Conservation (phyloP, 208 protist species). For the Vickermania spadyakhi region DNA sequence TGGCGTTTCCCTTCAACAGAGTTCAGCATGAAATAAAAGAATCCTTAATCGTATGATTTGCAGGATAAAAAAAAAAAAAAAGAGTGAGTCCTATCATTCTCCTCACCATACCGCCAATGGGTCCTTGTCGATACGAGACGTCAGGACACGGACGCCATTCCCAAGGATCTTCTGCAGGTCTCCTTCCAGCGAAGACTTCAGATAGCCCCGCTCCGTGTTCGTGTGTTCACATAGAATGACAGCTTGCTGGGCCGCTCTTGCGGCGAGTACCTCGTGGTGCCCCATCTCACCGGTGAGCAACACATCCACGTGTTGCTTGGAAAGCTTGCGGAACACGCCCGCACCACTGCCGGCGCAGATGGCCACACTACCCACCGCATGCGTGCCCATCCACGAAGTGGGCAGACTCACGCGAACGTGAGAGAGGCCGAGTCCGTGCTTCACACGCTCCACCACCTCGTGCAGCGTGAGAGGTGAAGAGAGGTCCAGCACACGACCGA, state of each 20-base stretch:
- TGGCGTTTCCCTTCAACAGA: no score
- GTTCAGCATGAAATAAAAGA: no score
- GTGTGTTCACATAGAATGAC: constrained; percentile 91
- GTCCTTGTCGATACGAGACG: constrained; percentile 59
- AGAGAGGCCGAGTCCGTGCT: constrained; percentile 37
- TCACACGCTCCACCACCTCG: constrained; percentile 44
- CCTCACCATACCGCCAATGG: constrained; percentile 62
- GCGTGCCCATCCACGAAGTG: constrained; percentile 15
- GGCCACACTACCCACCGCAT: constrained; percentile 47
- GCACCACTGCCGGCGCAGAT: constrained; percentile 86
- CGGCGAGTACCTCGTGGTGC: constrained; percentile 90
- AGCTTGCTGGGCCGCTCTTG: constrained; percentile 53
- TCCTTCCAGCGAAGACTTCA: constrained; percentile 31
- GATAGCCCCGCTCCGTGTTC: constrained; percentile 89
- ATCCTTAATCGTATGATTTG: no score
- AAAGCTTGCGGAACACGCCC: constrained; percentile 50
- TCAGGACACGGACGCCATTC: constrained; percentile 30
- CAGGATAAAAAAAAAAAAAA: no score
- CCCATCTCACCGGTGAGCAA: constrained; percentile 88
- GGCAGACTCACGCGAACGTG: constrained; percentile 71
- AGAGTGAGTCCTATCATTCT: no score
- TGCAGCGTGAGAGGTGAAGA: constrained; percentile 20
- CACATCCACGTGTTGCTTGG: constrained; percentile 36
- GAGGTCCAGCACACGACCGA: constrained; percentile 59
- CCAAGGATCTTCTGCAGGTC: constrained; percentile 39